A percentile compares a stretch with the other conserved stretches of the same genome.
These are phyloP conservation scores for Rhizopus delemar DNA, from an alignment of 371 early-diverging fungal species.

Conservation along the genomic window DNA sequence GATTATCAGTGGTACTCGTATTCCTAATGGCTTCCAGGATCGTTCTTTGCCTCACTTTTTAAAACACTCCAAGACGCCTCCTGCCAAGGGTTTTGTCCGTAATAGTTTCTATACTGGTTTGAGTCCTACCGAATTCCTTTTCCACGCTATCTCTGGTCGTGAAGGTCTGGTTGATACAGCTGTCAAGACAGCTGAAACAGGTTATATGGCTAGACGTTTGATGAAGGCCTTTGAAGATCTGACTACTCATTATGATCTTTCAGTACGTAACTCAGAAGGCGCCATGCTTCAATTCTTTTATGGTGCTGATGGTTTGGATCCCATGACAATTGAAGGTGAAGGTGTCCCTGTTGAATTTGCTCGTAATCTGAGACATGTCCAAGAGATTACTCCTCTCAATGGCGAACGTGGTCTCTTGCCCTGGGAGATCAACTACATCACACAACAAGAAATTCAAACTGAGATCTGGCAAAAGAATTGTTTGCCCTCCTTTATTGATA, in stretches of 20 bases:
- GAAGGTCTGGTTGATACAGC: slow-evolving; percentile 99
- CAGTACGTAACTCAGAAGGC: slow-evolving; percentile 95
- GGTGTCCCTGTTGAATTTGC: slow-evolving; percentile 88
- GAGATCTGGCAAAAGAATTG: slow-evolving; percentile 65
- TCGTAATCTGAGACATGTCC: slow-evolving; percentile 76
- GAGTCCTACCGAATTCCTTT: slow-evolving; percentile 96
- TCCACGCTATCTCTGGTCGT: slow-evolving; percentile 99
- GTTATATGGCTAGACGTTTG: slow-evolving; percentile 98
- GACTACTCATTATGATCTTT: slow-evolving; percentile 92
- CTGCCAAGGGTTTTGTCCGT: slow-evolving; percentile 97
- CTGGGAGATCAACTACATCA: slow-evolving; percentile 68
- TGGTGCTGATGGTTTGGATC: slow-evolving; percentile 98
- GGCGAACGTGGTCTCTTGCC: slow-evolving; percentile 59
- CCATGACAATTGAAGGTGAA: slow-evolving; percentile 92
- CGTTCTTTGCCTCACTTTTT: slow-evolving; percentile 97
- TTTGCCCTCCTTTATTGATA: slow-evolving; percentile 67
- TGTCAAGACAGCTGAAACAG: slow-evolving; percentile 99
- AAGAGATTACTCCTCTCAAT: slow-evolving; percentile 40
- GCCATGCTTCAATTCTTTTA: slow-evolving; percentile 95
- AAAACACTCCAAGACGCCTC: slow-evolving; percentile 85
- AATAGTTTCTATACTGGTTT: slow-evolving; percentile 98
- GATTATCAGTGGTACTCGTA: slow-evolving; percentile 96
- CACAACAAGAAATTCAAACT: slow-evolving; percentile 49
- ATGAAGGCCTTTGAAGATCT: slow-evolving; percentile 99
- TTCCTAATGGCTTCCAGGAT: slow-evolving; percentile 96